These are phyloP conservation scores for Dimocarpus longan DNA, from an alignment of 345 rosid species.

Conservation along the genomic window DNA sequence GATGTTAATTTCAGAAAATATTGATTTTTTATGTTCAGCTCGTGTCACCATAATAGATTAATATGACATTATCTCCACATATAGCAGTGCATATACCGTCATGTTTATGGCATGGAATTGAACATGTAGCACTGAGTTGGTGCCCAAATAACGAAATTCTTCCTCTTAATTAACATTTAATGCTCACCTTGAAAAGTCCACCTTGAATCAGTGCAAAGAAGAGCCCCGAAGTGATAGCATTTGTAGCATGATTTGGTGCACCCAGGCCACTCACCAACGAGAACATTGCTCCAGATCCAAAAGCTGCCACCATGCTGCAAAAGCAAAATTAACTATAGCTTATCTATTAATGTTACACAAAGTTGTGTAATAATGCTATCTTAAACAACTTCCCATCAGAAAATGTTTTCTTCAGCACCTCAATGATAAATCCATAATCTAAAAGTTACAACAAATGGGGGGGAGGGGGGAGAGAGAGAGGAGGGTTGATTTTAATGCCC, in stretches of 20 bases:
- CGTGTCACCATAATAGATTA: neutral
- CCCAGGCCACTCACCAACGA: slow-evolving; percentile 85
- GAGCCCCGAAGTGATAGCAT: slow-evolving; percentile 76
- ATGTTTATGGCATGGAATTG: slow-evolving; percentile 3
- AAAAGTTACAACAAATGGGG: neutral
- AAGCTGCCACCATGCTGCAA: slow-evolving; percentile 92
- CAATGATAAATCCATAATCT: slow-evolving; percentile 5
- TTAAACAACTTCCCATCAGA: neutral
- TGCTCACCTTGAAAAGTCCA: slow-evolving; percentile 71
- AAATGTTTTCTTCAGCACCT: neutral
- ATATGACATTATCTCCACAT: neutral
- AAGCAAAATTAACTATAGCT: slow-evolving; percentile 4
- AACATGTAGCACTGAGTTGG: neutral
- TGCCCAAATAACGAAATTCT: slow-evolving; percentile 1
- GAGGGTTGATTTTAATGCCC: neutral
- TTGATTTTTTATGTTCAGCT: slow-evolving; percentile 6
- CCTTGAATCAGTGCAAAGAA: slow-evolving; percentile 87
- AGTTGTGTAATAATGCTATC: neutral
- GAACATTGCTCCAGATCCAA: slow-evolving; percentile 89
- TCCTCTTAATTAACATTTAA: neutral
- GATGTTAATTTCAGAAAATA: slow-evolving; percentile 1
- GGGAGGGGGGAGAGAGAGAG: neutral
- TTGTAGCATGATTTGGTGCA: slow-evolving; percentile 66
- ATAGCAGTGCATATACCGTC: neutral
- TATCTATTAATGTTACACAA: neutral